Evolutionary conservation across 1,139 yeast species (phyloP).

Genomic region (Suhomyces panamericanus): DNA sequence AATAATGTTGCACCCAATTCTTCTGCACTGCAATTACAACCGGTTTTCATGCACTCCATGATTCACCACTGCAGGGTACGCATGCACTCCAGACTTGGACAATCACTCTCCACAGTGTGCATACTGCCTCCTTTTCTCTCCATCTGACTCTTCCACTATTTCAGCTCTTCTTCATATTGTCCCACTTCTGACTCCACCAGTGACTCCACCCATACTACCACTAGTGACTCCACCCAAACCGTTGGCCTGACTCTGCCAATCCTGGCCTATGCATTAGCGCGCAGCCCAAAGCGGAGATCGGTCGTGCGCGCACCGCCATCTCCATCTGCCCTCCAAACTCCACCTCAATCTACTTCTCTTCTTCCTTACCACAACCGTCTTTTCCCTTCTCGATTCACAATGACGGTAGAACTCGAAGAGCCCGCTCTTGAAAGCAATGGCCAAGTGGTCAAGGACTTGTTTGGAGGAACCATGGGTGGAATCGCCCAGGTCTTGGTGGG

Average conservation of each 20-base stretch:
- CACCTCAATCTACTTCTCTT: neutral
- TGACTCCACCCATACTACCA: too few species aligned
- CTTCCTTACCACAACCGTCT: neutral
- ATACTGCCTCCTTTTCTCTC: too few species aligned
- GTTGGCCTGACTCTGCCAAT: neutral
- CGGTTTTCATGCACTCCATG: too few species aligned
- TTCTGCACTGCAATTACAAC: too few species aligned
- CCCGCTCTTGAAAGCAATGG: constrained; percentile 41
- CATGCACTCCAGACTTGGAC: too few species aligned
- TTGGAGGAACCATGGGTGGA: constrained; percentile 93
- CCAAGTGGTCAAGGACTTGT: constrained; percentile 75
- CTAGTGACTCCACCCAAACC: neutral
- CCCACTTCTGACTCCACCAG: too few species aligned
- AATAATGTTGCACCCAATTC: too few species aligned
- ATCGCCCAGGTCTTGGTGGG: constrained; percentile 94
- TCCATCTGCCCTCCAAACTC: neutral
- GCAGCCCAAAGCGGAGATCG: neutral
- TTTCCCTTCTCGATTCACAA: constrained; percentile 12
- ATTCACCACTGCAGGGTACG: too few species aligned
- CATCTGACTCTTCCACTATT: too few species aligned
- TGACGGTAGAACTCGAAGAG: constrained; percentile 51
- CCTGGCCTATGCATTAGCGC: too few species aligned
- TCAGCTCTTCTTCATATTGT: too few species aligned
- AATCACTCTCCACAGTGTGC: too few species aligned
- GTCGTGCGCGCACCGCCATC: neutral